Conservation (phyloP, 805 yeast species). For the Teunomyces gatunensis region DNA sequence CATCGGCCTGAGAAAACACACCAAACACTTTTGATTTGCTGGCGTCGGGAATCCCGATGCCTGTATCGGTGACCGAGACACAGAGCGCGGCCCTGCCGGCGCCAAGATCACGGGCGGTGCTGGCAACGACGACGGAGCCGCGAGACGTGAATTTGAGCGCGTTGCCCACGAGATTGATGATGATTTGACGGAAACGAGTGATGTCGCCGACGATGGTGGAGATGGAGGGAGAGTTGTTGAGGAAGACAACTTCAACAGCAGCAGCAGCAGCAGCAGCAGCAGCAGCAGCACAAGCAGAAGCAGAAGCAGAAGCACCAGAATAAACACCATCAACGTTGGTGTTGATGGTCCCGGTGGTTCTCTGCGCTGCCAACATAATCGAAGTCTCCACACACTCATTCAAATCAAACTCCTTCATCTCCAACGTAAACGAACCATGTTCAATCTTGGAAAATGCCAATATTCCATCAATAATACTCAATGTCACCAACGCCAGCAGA, state of each 20-base stretch:
- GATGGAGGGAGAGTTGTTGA: slow-evolving; percentile 39
- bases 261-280: no score
- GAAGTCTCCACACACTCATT: slow-evolving; percentile 47
- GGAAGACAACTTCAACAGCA: slow-evolving; percentile 37
- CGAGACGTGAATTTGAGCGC: slow-evolving; percentile 49
- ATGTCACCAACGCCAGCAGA: slow-evolving; percentile 49
- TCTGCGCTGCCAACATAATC: slow-evolving; percentile 35
- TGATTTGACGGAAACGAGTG: slow-evolving; percentile 49
- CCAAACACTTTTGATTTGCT: slow-evolving; percentile 47
- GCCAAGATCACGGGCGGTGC: slow-evolving; percentile 26
- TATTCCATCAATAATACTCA: slow-evolving; percentile 53
- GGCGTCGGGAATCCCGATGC: slow-evolving; percentile 50
- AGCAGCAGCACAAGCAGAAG: no score
- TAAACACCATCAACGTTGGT: no score
- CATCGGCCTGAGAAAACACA: slow-evolving; percentile 57
- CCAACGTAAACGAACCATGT: slow-evolving; percentile 50
- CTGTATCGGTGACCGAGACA: slow-evolving; percentile 47
- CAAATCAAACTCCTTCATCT: slow-evolving; percentile 42
- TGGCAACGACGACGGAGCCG: slow-evolving; percentile 43
- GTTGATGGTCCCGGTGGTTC: slow-evolving; percentile 32
- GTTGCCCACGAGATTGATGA: slow-evolving; percentile 52
- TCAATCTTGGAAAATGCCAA: slow-evolving; percentile 54
- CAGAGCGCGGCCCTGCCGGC: slow-evolving; percentile 35
- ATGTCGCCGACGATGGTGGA: slow-evolving; percentile 45
- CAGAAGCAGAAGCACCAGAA: no score